Evolutionary conservation across 148 eudicot species (phyloP), one percentile per base, ranked within the genome.

Genomic region (Polygonum aviculare): DNA sequence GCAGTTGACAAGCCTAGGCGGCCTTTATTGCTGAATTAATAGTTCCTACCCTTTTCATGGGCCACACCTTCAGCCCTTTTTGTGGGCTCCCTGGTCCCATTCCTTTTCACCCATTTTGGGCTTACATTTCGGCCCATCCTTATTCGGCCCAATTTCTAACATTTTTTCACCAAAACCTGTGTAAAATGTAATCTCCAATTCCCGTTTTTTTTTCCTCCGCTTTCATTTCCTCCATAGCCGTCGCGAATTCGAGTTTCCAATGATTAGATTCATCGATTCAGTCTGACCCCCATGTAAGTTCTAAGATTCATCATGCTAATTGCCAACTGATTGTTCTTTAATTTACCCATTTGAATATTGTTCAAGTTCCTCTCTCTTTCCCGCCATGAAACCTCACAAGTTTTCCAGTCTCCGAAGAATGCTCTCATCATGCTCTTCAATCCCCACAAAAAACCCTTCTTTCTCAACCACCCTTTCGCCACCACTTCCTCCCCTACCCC

Each of bases 361-460:
- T 40, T 1, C 8, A 33, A 67, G 15, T 10, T 36, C 67, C 69
- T 75, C 47, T 54, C 74, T 69, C 65, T 55, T 14, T 14, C 21
- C 22, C 51, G 49, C 76, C 74, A 85, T 82, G 87, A 85, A 82
- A 62, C 16, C 75, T 40, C 47, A 14, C 69, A 80, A 80, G 76
- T 39, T 74, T 14, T 51, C 51, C 67, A 26, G 12, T 3, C 11
- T 77, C 19, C 81, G 57, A 8, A 55, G 57, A 8, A 55, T 55
- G 12, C 39, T 76, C 63, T 80, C 80, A 3, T 79, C 74, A 41
- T 73, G 60, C 63, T 75, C 78, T 75, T 12, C 62, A 59, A 50
- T 2, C 41, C 10, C 44, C 76, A 1, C 14, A 60, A 26, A 26
- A 60, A 26, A 8, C 69, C 69, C 69, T 60, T 31, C 38, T 10